Conservation (phyloP, 371 early-diverging fungal species). For the Blastocladiella emersonii region DNA sequence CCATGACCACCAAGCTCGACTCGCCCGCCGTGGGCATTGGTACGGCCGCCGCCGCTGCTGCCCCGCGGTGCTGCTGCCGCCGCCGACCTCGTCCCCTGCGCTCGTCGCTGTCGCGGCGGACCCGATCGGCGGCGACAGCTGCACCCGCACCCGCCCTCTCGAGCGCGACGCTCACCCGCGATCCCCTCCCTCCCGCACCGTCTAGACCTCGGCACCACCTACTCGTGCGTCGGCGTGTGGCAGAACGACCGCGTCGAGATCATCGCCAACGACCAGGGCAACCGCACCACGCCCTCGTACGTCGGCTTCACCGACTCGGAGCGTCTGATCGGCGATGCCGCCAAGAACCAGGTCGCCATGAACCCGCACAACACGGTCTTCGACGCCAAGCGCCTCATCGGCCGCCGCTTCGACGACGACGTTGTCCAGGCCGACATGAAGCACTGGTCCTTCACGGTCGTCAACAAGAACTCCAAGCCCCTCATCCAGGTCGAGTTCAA, state of each 20-base stretch:
- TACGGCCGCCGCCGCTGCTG: background rate
- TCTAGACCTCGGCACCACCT: slow-evolving; percentile 96
- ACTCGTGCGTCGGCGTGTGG: slow-evolving; percentile 97
- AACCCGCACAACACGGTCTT: slow-evolving; percentile 44
- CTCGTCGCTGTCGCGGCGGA: too few species aligned
- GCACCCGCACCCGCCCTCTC: background rate
- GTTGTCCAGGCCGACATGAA: slow-evolving; percentile 88
- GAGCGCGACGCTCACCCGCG: background rate
- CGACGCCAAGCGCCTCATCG: slow-evolving; percentile 74
- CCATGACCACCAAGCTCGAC: background rate
- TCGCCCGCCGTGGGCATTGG: background rate
- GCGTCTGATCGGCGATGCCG: slow-evolving; percentile 51
- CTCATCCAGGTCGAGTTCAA: slow-evolving; percentile 71
- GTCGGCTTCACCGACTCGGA: slow-evolving; percentile 49
- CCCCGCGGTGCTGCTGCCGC: too few species aligned
- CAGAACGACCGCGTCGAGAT: slow-evolving; percentile 47
- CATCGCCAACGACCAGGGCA: slow-evolving; percentile 82
- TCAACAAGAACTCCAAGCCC: slow-evolving; percentile 71
- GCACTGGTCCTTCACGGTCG: slow-evolving; percentile 82
- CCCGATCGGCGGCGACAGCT: background rate
- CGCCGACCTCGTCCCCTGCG: too few species aligned
- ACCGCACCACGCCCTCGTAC: slow-evolving; percentile 54
- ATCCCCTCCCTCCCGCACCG: background rate
- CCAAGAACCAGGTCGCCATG: slow-evolving; percentile 45
- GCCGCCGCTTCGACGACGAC: slow-evolving; percentile 78